A percentile compares a stretch with the other conserved stretches of the same genome.
These are phyloP conservation scores for Nothopassalora personata DNA, from an alignment of 2,329 filamentous ascomycete genomes.

Conservation along the genomic window DNA sequence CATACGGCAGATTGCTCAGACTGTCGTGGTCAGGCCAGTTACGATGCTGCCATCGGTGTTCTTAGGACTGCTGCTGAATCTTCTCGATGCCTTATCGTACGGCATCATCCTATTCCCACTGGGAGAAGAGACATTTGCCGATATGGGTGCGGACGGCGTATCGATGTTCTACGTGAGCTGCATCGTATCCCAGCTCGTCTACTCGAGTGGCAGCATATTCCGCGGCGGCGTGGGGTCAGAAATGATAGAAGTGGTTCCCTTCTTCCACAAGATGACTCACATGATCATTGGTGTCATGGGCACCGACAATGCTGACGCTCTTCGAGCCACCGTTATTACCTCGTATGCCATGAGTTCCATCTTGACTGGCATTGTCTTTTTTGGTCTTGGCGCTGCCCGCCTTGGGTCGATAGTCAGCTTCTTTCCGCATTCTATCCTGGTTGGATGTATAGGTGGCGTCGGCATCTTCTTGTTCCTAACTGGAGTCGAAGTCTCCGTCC, in stretches of 20 bases:
- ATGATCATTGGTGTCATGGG: slow-evolving; percentile 77
- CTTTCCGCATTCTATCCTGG: slow-evolving; percentile 91
- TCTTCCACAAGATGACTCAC: slow-evolving; percentile 97
- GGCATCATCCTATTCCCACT: slow-evolving; percentile 87
- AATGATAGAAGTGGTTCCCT: slow-evolving; percentile 97
- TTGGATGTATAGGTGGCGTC: slow-evolving; percentile 94
- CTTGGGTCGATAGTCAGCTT: slow-evolving; percentile 93
- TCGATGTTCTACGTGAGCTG: slow-evolving; percentile 99
- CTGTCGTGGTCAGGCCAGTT: slow-evolving; percentile 60
- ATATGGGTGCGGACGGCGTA: slow-evolving; percentile 86
- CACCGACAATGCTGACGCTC: slow-evolving; percentile 71
- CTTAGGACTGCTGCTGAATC: slow-evolving; percentile 82
- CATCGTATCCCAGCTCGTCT: slow-evolving; percentile 86
- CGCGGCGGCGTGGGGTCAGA: slow-evolving; percentile 89
- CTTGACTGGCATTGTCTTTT: slow-evolving; percentile 86
- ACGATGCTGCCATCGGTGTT: slow-evolving; percentile 78
- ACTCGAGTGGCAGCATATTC: slow-evolving; percentile 84
- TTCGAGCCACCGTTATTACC: slow-evolving; percentile 90
- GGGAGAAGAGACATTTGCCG: slow-evolving; percentile 76
- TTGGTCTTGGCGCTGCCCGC: slow-evolving; percentile 77
- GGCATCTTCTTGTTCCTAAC: slow-evolving; percentile 92
- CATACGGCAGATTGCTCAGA: slow-evolving; percentile 57
- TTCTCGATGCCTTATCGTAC: slow-evolving; percentile 91
- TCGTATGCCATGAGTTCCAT: slow-evolving; percentile 87
- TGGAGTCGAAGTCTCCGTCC: slow-evolving; percentile 86